phyloP scores from a whole-genome alignment of 108 stramenopile genomes.

The Parmales sp. region DNA sequence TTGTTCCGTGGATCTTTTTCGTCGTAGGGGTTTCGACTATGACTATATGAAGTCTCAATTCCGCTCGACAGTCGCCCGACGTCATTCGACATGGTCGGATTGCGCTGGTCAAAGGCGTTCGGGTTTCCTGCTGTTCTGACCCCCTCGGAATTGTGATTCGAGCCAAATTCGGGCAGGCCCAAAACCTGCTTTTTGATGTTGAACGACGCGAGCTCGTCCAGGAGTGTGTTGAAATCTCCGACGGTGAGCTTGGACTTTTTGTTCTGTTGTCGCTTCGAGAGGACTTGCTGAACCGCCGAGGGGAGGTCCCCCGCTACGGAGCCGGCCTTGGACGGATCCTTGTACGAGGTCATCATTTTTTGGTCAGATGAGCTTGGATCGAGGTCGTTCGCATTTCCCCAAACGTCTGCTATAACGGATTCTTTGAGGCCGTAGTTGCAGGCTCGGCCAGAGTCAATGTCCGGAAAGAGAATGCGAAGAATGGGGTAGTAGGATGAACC shows the following conservation, averaged over 20 bases:
- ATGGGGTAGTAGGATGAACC: slow-evolving; percentile 54
- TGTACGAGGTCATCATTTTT: slow-evolving; percentile 40
- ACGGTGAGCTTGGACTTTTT: slow-evolving; percentile 37
- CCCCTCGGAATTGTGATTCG: no score
- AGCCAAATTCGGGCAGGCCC: no score
- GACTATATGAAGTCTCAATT: no score
- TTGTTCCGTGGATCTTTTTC: no score
- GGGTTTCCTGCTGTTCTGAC: no score
- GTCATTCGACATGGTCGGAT: no score
- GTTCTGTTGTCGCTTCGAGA: slow-evolving; percentile 34
- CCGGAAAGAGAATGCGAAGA: slow-evolving; percentile 56
- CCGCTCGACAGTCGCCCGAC: no score
- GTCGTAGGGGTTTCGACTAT: no score
- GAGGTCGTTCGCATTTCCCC: slow-evolving; percentile 50
- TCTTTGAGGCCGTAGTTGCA: slow-evolving; percentile 51
- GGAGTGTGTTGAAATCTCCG: slow-evolving; percentile 51
- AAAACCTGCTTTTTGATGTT: no score
- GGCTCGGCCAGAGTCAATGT: slow-evolving; percentile 46
- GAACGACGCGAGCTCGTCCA: slow-evolving; percentile 79
- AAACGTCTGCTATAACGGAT: slow-evolving; percentile 49
- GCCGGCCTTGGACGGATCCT: slow-evolving; percentile 43
- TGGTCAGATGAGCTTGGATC: not conserved
- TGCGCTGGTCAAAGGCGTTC: no score
- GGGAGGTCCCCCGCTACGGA: slow-evolving; percentile 49
- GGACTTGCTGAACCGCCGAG: slow-evolving; percentile 43